phyloP scores from a whole-genome alignment of 805 yeast genomes.

The Candida silvicultrix region DNA sequence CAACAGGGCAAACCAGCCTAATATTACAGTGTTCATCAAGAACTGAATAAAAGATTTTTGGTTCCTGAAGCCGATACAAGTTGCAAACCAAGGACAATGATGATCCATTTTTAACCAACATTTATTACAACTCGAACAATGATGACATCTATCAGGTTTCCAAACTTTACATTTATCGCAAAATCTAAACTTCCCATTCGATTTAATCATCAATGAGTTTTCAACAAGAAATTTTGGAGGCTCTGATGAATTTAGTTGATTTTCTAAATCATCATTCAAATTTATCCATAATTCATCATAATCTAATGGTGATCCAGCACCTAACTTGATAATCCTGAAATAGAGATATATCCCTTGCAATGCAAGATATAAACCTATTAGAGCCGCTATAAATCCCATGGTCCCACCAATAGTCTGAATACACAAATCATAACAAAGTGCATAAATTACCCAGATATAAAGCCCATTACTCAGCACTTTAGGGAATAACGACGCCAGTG shows the following conservation, averaged over 20 bases:
- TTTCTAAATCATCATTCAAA: constrained; percentile 15
- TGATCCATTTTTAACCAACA: constrained; percentile 90
- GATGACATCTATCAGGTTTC: constrained; percentile 87
- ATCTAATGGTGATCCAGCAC: constrained; percentile 65
- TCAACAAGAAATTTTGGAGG: constrained; percentile 38
- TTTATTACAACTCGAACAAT: constrained; percentile 63
- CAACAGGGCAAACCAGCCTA: constrained; percentile 35
- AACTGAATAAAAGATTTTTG: constrained; percentile 78
- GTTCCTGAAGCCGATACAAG: constrained; percentile 78
- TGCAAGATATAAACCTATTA: constrained; percentile 26
- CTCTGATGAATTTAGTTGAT: constrained; percentile 21
- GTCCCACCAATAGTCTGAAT: constrained; percentile 11
- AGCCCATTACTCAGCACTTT: constrained; percentile 36
- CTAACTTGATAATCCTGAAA: constrained; percentile 41
- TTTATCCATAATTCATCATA: constrained; percentile 35
- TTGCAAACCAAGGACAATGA: constrained; percentile 92
- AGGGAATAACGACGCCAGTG: constrained; percentile 39
- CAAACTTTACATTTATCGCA: constrained; percentile 66
- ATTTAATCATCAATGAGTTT: constrained; percentile 38
- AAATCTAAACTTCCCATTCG: constrained; percentile 59
- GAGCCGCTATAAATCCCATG: constrained; percentile 13
- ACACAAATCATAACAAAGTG: constrained; percentile 24
- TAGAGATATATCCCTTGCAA: constrained; percentile 42
- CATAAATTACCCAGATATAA: constrained; percentile 43
- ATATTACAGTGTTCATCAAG: constrained; percentile 45